Evolutionary conservation across 2,329 filamentous ascomycete species (phyloP).

Genomic region (Penicillium sp.): DNA sequence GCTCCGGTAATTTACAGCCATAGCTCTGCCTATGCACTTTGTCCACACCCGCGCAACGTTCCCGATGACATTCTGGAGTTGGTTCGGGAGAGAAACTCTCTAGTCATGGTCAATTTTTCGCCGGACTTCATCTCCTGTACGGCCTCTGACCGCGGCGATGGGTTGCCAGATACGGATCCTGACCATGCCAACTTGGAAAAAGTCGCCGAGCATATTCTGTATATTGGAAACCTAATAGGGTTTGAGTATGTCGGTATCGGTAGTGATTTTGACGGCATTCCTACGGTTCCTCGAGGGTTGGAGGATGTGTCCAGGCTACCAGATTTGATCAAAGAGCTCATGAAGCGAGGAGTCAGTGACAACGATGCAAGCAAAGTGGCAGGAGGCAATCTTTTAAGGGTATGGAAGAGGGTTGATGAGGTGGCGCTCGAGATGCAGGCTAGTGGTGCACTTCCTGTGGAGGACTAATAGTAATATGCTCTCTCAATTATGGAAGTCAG

Average conservation of each 20-base stretch:
- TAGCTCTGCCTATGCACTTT: constrained; percentile 75
- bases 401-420: constrained; percentile 76
- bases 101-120: constrained; percentile 91
- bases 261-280: constrained; percentile 78
- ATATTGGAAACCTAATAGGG: constrained; percentile 80
- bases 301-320: constrained; percentile 86
- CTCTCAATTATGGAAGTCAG: no score
- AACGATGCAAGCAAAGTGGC: constrained; percentile 71
- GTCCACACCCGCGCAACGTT: constrained; percentile 87
- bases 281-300: constrained; percentile 64
- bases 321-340: constrained; percentile 70
- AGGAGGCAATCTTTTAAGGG: constrained; percentile 77
- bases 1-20: constrained; percentile 90
- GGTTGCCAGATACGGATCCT: constrained; percentile 66
- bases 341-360: constrained; percentile 72
- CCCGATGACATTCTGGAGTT: constrained; percentile 77
- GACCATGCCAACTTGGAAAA: constrained; percentile 71
- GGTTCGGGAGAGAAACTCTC: constrained; percentile 67
- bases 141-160: constrained; percentile 57
- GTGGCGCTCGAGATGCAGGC: constrained; percentile 67
- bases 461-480: constrained; percentile 37
- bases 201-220: constrained; percentile 74
- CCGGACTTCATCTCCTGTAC: constrained; percentile 80
- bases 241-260: constrained; percentile 86
- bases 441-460: constrained; percentile 48